Conservation (phyloP, 176 grass and related monocot genomes). For the Eragrostis nindensis region DNA sequence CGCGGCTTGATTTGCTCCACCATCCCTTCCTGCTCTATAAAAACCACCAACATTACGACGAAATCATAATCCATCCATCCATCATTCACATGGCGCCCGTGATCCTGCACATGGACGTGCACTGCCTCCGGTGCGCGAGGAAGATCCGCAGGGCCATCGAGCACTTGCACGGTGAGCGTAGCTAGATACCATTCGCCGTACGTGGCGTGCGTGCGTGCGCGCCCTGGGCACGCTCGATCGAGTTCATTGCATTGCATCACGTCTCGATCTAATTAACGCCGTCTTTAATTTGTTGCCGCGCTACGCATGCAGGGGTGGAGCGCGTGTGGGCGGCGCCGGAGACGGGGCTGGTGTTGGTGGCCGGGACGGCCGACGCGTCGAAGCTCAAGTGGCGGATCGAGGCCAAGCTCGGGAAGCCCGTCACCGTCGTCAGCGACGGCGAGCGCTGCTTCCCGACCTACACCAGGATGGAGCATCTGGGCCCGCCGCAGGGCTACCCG, state of each 20-base stretch:
- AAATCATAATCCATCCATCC: too few species aligned
- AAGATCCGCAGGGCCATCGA: slow-evolving; percentile 14
- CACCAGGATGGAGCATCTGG: background rate
- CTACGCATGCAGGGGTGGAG: slow-evolving; percentile 18
- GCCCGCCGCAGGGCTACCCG: background rate
- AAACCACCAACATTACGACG: background rate
- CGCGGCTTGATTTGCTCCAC: background rate
- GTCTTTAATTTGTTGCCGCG: too few species aligned
- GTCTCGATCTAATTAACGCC: background rate
- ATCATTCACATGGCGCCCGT: slow-evolving; percentile 6
- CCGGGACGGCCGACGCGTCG: slow-evolving; percentile 5
- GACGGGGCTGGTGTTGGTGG: slow-evolving; percentile 21
- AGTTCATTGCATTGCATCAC: too few species aligned
- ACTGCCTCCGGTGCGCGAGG: slow-evolving; percentile 27
- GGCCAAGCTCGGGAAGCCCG: background rate
- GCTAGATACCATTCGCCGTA: background rate
- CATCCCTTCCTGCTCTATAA: background rate
- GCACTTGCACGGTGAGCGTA: background rate
- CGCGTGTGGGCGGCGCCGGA: slow-evolving; percentile 14
- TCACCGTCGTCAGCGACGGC: slow-evolving; percentile 27
- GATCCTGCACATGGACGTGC: slow-evolving; percentile 1
- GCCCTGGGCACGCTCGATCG: too few species aligned
- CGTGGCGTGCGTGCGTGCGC: too few species aligned
- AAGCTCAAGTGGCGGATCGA: background rate
- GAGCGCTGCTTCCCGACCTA: background rate